A percentile compares a stretch with the other conserved stretches of the same genome.
Evolutionary conservation across 2,329 filamentous ascomycete genomes (phyloP).

Genomic region (Emmonsia crescens): DNA sequence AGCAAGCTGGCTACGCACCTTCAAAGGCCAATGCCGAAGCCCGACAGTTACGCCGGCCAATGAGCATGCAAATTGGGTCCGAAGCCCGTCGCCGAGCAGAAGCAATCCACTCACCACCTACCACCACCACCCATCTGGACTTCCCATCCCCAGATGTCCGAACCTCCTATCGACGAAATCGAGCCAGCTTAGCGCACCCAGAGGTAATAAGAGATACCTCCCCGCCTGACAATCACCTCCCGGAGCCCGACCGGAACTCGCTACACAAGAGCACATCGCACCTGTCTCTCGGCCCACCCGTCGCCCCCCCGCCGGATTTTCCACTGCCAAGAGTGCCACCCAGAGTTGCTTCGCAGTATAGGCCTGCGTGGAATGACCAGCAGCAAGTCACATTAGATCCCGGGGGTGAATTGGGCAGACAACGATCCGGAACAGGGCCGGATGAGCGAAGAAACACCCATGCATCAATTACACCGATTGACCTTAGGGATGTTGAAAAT

Average conservation of each 20-base stretch:
- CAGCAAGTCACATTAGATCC: not conserved
- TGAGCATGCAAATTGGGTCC: conserved; percentile 3
- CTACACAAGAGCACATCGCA: conserved; percentile 15
- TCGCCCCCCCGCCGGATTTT: conserved; percentile 19
- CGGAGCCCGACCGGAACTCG: conserved; percentile 4
- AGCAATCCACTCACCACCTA: not conserved
- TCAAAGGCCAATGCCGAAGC: not conserved
- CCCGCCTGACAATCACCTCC: not conserved
- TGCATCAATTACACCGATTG: not conserved
- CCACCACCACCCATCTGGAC: not conserved
- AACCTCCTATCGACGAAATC: not conserved
- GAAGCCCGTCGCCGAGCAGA: not conserved
- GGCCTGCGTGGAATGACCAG: not conserved
- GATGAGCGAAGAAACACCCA: not conserved
- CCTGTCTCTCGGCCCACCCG: conserved; percentile 16
- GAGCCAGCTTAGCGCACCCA: not conserved
- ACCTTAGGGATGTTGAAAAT: not conserved
- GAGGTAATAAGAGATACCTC: not conserved
- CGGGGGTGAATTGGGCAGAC: not conserved
- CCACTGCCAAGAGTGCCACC: conserved; percentile 18
- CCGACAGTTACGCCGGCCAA: not conserved
- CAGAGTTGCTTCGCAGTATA: not conserved
- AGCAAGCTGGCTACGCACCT: not conserved
- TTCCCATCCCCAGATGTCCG: not conserved
- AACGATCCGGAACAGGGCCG: not conserved